A percentile compares a stretch with the other conserved stretches of the same genome.
phyloP scores from a whole-genome alignment of 2,329 filamentous ascomycete species.

The Botrytis fabae region DNA sequence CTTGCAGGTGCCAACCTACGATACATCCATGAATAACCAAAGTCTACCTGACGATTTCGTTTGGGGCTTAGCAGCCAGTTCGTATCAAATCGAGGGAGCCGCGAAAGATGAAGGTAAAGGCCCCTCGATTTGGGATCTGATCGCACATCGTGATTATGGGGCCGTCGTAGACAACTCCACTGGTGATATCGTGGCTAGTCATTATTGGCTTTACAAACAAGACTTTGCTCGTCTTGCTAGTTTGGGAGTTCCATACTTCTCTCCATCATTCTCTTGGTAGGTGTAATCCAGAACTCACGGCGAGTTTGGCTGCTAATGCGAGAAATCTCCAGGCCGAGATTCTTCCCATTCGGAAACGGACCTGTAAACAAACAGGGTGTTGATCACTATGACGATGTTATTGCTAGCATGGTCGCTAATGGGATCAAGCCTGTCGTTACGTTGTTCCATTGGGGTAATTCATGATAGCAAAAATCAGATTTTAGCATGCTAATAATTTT shows the following conservation, averaged over 20 bases:
- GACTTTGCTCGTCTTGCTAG: conserved; percentile 54
- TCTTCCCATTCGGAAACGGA: conserved; percentile 53
- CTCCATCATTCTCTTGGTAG: conserved; percentile 41
- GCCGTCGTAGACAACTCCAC: conserved; percentile 43
- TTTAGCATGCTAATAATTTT: conserved; percentile 6
- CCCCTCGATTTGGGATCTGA: conserved; percentile 47
- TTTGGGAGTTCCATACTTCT: conserved; percentile 54
- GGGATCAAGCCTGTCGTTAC: conserved; percentile 52
- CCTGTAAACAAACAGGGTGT: conserved; percentile 54
- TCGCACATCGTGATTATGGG: conserved; percentile 39
- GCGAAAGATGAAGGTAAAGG: conserved; percentile 48
- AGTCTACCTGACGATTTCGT: conserved; percentile 47
- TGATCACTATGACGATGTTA: conserved; percentile 55
- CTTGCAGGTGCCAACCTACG: conserved; percentile 33
- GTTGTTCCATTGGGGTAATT: conserved; percentile 45
- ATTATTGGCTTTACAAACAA: conserved; percentile 58
- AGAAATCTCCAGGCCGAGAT: conserved; percentile 40
- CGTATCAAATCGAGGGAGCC: conserved; percentile 50
- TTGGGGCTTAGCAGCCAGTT: conserved; percentile 51
- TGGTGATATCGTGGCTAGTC: conserved; percentile 53
- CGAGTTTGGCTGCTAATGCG: background rate
- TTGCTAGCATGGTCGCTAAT: conserved; percentile 50
- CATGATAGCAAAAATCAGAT: background rate
- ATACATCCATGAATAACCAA: conserved; percentile 33
- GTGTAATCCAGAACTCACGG: background rate